Conservation (phyloP, 371 early-diverging fungal genomes). For the Chytridiales sp. region DNA sequence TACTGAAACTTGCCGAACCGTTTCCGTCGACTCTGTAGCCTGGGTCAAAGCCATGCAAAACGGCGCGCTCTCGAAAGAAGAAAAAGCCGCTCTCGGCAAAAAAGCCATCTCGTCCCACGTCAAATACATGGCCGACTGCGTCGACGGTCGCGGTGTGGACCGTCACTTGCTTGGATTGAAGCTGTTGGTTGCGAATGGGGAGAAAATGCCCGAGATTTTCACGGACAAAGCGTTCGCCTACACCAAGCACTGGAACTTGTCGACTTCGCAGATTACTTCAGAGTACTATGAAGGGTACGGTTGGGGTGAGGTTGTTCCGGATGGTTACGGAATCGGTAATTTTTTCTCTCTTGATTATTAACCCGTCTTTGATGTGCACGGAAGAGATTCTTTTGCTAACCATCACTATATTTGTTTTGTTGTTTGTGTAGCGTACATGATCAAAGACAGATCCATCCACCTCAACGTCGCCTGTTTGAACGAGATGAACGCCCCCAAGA, state of each 20-base stretch:
- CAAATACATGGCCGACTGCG: constrained; percentile 76
- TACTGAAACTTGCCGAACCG: constrained; percentile 92
- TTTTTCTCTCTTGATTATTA: too few relatives aligned
- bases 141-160: constrained; percentile 85
- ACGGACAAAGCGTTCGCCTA: constrained; percentile 75
- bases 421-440: constrained; percentile 89
- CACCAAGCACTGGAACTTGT: constrained; percentile 90
- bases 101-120: constrained; percentile 76
- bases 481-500: constrained; percentile 57
- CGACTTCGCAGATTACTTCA: constrained; percentile 88
- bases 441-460: constrained; percentile 77
- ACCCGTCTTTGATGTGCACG: too few relatives aligned
- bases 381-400: too few relatives aligned
- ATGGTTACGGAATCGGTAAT: constrained; percentile 94
- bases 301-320: constrained; percentile 95
- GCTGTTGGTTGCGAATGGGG: constrained; percentile 64
- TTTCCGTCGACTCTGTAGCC: constrained; percentile 72
- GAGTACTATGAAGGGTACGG: constrained; percentile 93
- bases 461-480: constrained; percentile 81
- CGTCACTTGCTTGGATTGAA: constrained; percentile 82
- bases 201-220: constrained; percentile 79
- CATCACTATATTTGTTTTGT: too few relatives aligned
- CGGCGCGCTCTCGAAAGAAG: constrained; percentile 47
- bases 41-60: constrained; percentile 88
- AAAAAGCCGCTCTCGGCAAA: constrained; percentile 69